phyloP scores from a whole-genome alignment of 805 yeast genomes.

The Spathaspora boniae region DNA sequence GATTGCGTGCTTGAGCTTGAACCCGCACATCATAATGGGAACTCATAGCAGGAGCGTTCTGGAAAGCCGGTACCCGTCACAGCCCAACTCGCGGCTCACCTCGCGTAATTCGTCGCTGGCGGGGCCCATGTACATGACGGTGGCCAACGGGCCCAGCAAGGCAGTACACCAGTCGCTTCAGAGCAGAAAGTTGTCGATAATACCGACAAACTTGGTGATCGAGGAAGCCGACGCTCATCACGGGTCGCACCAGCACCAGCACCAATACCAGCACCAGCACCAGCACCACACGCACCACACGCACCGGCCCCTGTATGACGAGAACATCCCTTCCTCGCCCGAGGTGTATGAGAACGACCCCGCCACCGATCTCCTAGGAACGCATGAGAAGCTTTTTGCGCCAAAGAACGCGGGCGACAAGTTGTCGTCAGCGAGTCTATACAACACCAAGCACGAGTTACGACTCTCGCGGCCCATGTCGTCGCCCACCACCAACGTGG shows the following conservation, averaged over 20 bases:
- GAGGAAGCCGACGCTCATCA: slow-evolving; percentile 10
- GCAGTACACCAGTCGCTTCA: slow-evolving; percentile 7
- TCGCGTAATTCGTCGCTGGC: slow-evolving; percentile 21
- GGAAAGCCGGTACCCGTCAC: slow-evolving; percentile 4
- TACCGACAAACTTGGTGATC: slow-evolving; percentile 24
- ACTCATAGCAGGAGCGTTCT: no score
- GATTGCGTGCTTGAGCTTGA: slow-evolving; percentile 20
- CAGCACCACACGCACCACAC: neutral
- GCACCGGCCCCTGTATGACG: neutral
- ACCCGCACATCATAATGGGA: slow-evolving; percentile 15
- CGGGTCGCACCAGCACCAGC: no score
- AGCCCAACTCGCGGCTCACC: slow-evolving; percentile 11
- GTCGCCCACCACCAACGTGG: slow-evolving; percentile 21
- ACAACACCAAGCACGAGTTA: slow-evolving; percentile 13
- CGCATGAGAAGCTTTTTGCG: slow-evolving; percentile 29
- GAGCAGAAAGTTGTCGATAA: slow-evolving; percentile 24
- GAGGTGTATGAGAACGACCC: slow-evolving; percentile 11
- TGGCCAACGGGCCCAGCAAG: slow-evolving; percentile 5
- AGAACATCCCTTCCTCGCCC: slow-evolving; percentile 3
- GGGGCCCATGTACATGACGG: slow-evolving; percentile 17
- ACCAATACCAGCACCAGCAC: no score
- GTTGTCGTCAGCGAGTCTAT: slow-evolving; percentile 1
- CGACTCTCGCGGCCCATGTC: slow-evolving; percentile 13
- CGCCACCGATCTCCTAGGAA: slow-evolving; percentile 22
- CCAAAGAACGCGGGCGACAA: neutral